A percentile compares a stretch with the other conserved stretches of the same genome.
Evolutionary conservation across 192 early-diverging fungal genomes (phyloP).

Genomic region (Entomortierella beljakovae): DNA sequence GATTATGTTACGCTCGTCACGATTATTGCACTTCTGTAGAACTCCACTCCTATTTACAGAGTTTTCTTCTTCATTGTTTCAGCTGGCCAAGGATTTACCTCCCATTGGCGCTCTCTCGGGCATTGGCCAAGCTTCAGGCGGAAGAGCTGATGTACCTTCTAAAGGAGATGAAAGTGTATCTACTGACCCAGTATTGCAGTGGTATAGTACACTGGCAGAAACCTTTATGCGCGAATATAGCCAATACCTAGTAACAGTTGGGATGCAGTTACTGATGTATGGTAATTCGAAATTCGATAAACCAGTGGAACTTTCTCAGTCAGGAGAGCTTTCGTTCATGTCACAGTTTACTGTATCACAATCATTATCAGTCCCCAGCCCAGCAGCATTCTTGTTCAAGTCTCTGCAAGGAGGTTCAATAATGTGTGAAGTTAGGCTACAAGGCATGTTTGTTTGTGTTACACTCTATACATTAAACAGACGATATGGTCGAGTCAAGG

Average conservation of each 20-base stretch:
- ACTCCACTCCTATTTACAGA: constrained; percentile 65
- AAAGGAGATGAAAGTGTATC: constrained; percentile 12
- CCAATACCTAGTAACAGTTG: constrained; percentile 63
- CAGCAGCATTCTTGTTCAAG: constrained; percentile 65
- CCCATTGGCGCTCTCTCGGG: not conserved
- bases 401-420: constrained; percentile 66
- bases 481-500: constrained; percentile 60
- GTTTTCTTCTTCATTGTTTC: constrained; percentile 36
- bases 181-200: constrained; percentile 44
- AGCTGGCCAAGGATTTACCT: constrained; percentile 1
- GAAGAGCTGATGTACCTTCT: not conserved
- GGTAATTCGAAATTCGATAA: constrained; percentile 57
- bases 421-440: constrained; percentile 68
- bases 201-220: constrained; percentile 60
- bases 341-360: constrained; percentile 59
- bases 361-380: constrained; percentile 52
- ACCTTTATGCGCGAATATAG: constrained; percentile 69
- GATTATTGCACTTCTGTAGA: constrained; percentile 70
- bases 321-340: constrained; percentile 51
- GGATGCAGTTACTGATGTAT: constrained; percentile 70
- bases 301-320: constrained; percentile 40
- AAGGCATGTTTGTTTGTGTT: constrained; percentile 67
- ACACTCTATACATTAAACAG: constrained; percentile 69
- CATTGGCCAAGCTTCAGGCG: not conserved
- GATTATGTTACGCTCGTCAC: constrained; percentile 63